Evolutionary conservation across 2,329 filamentous ascomycete species (phyloP), one percentile per base, ranked within the genome.

Genomic region (Aspergillus fumigatiaffinis): DNA sequence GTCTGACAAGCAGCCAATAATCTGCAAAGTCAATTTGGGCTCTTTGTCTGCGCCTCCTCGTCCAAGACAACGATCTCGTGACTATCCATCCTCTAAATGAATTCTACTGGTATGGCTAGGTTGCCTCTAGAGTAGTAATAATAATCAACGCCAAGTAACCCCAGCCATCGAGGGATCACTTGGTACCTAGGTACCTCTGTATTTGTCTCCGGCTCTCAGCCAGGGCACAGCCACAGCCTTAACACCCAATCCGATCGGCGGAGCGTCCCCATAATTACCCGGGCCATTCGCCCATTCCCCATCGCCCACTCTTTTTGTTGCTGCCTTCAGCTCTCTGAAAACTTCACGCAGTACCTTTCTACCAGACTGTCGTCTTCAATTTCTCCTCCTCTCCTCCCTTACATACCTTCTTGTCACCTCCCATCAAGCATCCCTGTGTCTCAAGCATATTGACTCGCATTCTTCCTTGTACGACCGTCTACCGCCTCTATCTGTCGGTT

Each of bases 281-380:
- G 54, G 50, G 44, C 54, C 52, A 53, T 56, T 55, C 51, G 50
- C 51, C 55, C 52, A 53, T 56, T 55, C 51, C 53, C 49, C 50
- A 38, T 51, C 55, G 42, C 55, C 60, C 56, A 64, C 57, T 61
- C 58, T 66, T 61, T 56, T 64, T 57, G 63, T 57, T 66, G 63
- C 60, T 64, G 63, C 63, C 63, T 65, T 64, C 58, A 53, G 50
- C 20, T 5, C 23, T 21, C 28, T 8, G 14, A 51, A 20, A 28
- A 28, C 28, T 28, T 26, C 47, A 14, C 14, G n/a, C 6, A 12
- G 14, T 14, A 32, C 23, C 9, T 29, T 51, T 52, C 47, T 49
- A 50, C 56, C 50, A 53, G 51, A 54, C 62, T 55, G 47, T 52
- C 56, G 57, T 54, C 54, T 51, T 47, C 23, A 23, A 46, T 14